Base-by-base conservation (phyloP, 2,329 filamentous ascomycete genomes). In the Cladorrhinum sp. region DNA sequence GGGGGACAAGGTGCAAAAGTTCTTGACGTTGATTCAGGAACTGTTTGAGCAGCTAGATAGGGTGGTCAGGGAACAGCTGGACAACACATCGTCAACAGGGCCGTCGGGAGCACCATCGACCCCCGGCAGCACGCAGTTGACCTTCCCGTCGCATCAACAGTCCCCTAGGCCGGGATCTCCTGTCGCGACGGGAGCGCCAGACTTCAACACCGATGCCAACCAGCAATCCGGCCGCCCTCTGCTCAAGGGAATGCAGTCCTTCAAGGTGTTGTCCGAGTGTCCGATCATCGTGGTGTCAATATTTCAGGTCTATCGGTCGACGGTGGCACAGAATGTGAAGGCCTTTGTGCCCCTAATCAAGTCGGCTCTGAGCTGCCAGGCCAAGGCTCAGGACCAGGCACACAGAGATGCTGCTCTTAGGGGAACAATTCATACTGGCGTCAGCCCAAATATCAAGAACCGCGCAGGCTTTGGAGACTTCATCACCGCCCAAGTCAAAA, bases 261-360 rank as follows among this genome's bases (percentile, higher is more conserved):
- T 99, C 83, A 99, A 98, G 75, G 94, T 99, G 23, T 84, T 99
- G 3, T 92, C 94, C 1, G 95, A 99, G 74, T 99, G 95, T 69
- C 95, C 95, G 0, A 99, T 99, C 57, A 98, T 99, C 46, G 95
- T 99, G 2, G 95, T 99, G 1, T 98, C 94, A 3, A 91, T 99
- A 66, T 98, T 99, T 73, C 95, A 99, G 76, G 90, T 94, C 4
- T 95, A 99, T 70, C 86, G 93, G 54, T 80, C 77, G 52, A 89
- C 89, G 4, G 94, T 96, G 1, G 81, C 86, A 39, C 83, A 88
- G 59, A 97, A 97, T 70, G 93, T 99, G 55, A 92, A 91, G 76
- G 83, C 88, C 9, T 98, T 99, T 70, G 91, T 98, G 5, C 94
- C 95, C 2, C 81, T 96, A 21, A 99, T 99, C 72, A 97, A 97